phyloP scores from a whole-genome alignment of 257 asterid genomes.

The Marsdenia floribunda region DNA sequence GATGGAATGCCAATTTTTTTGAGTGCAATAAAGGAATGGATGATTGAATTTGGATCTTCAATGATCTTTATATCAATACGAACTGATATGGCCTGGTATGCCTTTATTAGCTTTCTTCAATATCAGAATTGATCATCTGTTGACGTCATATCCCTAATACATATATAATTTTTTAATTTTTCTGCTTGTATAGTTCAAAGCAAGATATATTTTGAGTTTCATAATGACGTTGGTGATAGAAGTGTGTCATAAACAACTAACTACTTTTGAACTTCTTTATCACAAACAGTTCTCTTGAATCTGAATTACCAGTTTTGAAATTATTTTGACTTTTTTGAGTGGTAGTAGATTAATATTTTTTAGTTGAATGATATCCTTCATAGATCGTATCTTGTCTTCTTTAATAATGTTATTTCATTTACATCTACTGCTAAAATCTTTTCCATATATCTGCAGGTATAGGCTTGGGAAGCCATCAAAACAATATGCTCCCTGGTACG shows the following conservation, averaged over 20 bases:
- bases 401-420: not conserved
- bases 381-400: not conserved
- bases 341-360: not conserved
- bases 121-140: not conserved
- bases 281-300: not conserved
- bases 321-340: not conserved
- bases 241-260: not conserved
- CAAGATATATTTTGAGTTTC: not conserved
- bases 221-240: not conserved
- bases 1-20: constrained; percentile 80
- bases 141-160: not conserved
- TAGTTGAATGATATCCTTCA: not conserved
- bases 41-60: constrained; percentile 81
- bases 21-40: constrained; percentile 95
- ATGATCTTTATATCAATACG: constrained; percentile 76
- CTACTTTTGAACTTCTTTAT: not conserved
- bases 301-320: not conserved
- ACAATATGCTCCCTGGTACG: constrained; percentile 91
- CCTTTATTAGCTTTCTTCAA: constrained; percentile 12
- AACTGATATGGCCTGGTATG: constrained; percentile 93
- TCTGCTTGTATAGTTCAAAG: not conserved
- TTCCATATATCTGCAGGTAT: constrained; percentile 54
- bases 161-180: too few species aligned
- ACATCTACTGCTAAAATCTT: not conserved
- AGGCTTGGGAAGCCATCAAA: constrained; percentile 91